A percentile compares a stretch with the other conserved stretches of the same genome.
These are phyloP conservation scores for Rhodotorula graminis DNA, from an alignment of 768 basidiomycete genomes.

Conservation along the genomic window DNA sequence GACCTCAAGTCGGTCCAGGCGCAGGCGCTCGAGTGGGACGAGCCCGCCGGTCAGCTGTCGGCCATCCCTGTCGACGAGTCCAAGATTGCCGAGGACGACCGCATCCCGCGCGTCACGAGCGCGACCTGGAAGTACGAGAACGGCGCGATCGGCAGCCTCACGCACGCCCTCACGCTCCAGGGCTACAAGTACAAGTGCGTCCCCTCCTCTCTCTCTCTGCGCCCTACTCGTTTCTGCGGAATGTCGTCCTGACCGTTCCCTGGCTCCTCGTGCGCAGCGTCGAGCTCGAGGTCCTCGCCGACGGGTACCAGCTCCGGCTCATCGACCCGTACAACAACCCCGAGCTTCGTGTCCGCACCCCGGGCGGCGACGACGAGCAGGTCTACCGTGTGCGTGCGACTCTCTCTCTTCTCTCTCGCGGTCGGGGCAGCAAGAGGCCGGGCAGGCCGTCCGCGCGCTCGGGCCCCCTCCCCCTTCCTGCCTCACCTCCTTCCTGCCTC, in stretches of 20 bases:
- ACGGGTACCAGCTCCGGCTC: constrained; percentile 64
- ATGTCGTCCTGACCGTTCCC: neutral
- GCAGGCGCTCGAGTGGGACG: constrained; percentile 62
- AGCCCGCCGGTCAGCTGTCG: constrained; percentile 47
- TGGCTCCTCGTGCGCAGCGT: neutral
- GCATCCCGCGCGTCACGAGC: constrained; percentile 87
- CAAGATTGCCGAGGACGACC: constrained; percentile 67
- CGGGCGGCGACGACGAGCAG: constrained; percentile 41
- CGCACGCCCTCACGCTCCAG: constrained; percentile 83
- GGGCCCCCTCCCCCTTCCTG: too few species aligned
- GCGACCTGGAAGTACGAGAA: constrained; percentile 97
- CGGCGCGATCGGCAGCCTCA: constrained; percentile 88
- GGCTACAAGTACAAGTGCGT: constrained; percentile 52
- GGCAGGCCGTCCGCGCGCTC: too few species aligned
- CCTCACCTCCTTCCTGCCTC: too few species aligned
- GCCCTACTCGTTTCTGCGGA: too few species aligned
- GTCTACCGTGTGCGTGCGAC: constrained; percentile 37
- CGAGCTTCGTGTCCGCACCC: constrained; percentile 67
- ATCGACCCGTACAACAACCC: constrained; percentile 89
- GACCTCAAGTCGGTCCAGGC: constrained; percentile 66
- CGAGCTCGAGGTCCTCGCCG: constrained; percentile 54
- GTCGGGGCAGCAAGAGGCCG: neutral
- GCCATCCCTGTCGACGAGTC: constrained; percentile 43
- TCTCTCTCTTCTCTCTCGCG: neutral
- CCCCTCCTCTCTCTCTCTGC: neutral